A percentile compares a stretch with the other conserved stretches of the same genome.
Evolutionary conservation across 371 early-diverging fungal genomes (phyloP).

Genomic region (Mucor piriformis): DNA sequence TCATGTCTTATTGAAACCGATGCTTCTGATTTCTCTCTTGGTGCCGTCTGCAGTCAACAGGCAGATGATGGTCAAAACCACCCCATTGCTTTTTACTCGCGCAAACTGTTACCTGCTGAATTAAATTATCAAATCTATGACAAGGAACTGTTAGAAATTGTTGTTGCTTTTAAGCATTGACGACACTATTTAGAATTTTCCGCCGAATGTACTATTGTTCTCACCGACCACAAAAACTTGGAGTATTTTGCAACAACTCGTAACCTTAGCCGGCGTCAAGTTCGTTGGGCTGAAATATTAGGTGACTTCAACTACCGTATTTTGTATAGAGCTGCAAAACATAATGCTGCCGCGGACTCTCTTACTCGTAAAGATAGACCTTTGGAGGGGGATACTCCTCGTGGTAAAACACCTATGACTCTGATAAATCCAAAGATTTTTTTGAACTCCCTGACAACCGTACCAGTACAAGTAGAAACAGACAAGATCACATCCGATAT

Average conservation of each 20-base stretch:
- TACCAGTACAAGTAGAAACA: background rate
- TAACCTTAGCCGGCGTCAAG: constrained; percentile 38
- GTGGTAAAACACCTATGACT: background rate
- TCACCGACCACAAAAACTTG: constrained; percentile 56
- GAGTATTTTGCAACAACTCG: constrained; percentile 35
- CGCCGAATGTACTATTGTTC: constrained; percentile 26
- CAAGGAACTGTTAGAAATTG: constrained; percentile 45
- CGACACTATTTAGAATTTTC: constrained; percentile 46
- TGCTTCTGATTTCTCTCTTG: constrained; percentile 50
- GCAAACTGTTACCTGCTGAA: constrained; percentile 35
- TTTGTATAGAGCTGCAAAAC: constrained; percentile 36
- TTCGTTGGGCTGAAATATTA: constrained; percentile 36
- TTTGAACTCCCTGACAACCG: background rate
- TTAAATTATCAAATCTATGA: constrained; percentile 44
- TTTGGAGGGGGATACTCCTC: background rate
- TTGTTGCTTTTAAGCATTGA: constrained; percentile 43
- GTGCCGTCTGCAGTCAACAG: constrained; percentile 47
- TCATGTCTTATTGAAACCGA: constrained; percentile 50
- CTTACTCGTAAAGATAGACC: constrained; percentile 25
- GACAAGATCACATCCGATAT: background rate
- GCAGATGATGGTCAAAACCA: constrained; percentile 21
- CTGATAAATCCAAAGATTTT: background rate
- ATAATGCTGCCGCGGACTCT: constrained; percentile 47
- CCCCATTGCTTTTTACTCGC: constrained; percentile 47
- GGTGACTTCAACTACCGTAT: constrained; percentile 34